Percentiles rank a stretch among this genome's conserved stretches.
Conservation (phyloP, 306 rosid genomes). For the Nissolia schottii region DNA sequence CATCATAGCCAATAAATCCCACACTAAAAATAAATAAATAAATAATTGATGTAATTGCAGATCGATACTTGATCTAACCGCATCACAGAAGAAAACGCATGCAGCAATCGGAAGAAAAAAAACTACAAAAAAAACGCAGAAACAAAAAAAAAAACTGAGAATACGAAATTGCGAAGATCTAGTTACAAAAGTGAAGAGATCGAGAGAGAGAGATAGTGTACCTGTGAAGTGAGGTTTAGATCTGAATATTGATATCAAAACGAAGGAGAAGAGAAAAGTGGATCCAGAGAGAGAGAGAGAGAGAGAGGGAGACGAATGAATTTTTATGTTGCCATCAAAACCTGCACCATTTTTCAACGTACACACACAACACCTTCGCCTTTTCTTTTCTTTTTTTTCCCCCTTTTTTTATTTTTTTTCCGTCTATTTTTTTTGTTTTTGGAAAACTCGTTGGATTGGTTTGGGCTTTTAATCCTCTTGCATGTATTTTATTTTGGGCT, state of each 20-base stretch:
- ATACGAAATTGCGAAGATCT: constrained; percentile 10
- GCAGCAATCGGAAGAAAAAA: background rate
- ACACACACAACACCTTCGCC: no score
- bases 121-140: background rate
- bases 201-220: background rate
- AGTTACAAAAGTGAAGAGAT: background rate
- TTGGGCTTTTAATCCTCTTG: background rate
- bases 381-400: no score
- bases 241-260: background rate
- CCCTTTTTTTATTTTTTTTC: background rate
- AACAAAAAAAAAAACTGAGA: background rate
- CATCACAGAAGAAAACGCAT: background rate
- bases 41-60: background rate
- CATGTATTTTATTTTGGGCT: background rate
- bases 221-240: constrained; percentile 10
- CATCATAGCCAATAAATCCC: background rate
- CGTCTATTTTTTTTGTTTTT: background rate
- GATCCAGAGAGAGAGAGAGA: background rate
- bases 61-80: background rate
- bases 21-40: background rate
- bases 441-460: no score
- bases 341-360: background rate
- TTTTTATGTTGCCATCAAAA: background rate
- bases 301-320: no score
- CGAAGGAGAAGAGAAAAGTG: background rate